Conservation (phyloP, 2,329 filamentous ascomycete genomes). For the Dactylonectria estremocensis region DNA sequence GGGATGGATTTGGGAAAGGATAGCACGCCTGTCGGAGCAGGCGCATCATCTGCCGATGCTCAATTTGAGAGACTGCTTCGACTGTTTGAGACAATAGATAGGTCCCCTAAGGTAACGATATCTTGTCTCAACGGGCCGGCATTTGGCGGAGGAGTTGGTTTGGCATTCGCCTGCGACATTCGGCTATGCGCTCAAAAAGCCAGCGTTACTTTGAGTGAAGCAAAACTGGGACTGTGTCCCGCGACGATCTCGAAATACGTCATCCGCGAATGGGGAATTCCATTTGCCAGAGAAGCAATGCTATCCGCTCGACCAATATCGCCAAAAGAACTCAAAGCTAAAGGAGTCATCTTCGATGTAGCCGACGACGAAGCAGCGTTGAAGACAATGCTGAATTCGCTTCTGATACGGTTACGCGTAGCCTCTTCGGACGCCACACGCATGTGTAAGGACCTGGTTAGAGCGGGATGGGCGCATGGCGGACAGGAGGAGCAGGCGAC, state of each 20-base stretch:
- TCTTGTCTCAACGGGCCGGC: conserved; percentile 59
- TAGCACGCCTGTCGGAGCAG: conserved; percentile 19
- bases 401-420: conserved; percentile 41
- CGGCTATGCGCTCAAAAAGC: conserved; percentile 44
- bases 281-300: conserved; percentile 56
- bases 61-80: conserved; percentile 47
- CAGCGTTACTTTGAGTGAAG: conserved; percentile 56
- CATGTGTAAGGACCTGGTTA: conserved; percentile 54
- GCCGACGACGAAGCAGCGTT: conserved; percentile 31
- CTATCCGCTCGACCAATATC: conserved; percentile 52
- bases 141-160: conserved; percentile 60
- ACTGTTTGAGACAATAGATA: conserved; percentile 55
- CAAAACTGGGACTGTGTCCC: conserved; percentile 56
- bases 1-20: conserved; percentile 56
- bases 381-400: conserved; percentile 39
- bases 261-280: conserved; percentile 55
- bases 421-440: conserved; percentile 50
- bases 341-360: conserved; percentile 33
- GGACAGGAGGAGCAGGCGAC: conserved; percentile 22
- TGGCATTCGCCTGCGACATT: conserved; percentile 61
- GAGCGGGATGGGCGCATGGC: conserved; percentile 44
- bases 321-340: conserved; percentile 43
- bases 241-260: conserved; percentile 59
- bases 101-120: conserved; percentile 58
- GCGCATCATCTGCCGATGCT: conserved; percentile 19